phyloP scores from a whole-genome alignment of 371 early-diverging fungal genomes.

The Apophysomyces elegans region DNA sequence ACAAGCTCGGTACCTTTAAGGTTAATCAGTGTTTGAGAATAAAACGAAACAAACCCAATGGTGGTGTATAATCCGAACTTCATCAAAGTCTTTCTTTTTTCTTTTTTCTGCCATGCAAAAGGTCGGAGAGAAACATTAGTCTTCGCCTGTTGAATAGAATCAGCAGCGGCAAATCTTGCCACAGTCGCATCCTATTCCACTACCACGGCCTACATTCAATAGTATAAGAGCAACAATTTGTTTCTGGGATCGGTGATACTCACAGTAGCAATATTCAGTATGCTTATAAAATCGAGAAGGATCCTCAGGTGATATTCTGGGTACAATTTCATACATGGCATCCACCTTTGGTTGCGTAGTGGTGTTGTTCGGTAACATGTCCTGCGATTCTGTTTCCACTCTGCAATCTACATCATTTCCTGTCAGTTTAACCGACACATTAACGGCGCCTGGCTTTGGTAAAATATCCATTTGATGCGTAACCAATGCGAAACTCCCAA shows the following conservation, averaged over 20 bases:
- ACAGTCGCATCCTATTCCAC: slow-evolving; percentile 22
- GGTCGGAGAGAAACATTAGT: no score
- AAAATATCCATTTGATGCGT: not conserved
- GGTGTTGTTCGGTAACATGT: not conserved
- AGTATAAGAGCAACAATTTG: not conserved
- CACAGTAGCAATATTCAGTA: slow-evolving; percentile 20
- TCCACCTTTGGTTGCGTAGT: not conserved
- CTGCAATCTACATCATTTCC: slow-evolving; percentile 2
- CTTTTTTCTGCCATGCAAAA: no score
- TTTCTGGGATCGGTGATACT: not conserved
- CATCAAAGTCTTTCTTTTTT: no score
- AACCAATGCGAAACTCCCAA: not conserved
- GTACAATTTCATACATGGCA: slow-evolving; percentile 12
- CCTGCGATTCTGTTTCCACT: not conserved
- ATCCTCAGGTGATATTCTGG: not conserved
- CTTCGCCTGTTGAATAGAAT: not conserved
- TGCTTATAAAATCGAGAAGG: slow-evolving; percentile 5
- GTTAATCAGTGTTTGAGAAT: no score
- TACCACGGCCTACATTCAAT: slow-evolving; percentile 14
- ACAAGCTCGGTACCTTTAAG: no score
- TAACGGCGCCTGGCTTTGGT: not conserved
- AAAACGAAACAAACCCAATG: no score
- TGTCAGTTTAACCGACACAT: not conserved
- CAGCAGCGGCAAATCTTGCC: slow-evolving; percentile 16
- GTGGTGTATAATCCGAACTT: no score